phyloP scores from a whole-genome alignment of 805 yeast genomes.

The Ogataea glucozyma region DNA sequence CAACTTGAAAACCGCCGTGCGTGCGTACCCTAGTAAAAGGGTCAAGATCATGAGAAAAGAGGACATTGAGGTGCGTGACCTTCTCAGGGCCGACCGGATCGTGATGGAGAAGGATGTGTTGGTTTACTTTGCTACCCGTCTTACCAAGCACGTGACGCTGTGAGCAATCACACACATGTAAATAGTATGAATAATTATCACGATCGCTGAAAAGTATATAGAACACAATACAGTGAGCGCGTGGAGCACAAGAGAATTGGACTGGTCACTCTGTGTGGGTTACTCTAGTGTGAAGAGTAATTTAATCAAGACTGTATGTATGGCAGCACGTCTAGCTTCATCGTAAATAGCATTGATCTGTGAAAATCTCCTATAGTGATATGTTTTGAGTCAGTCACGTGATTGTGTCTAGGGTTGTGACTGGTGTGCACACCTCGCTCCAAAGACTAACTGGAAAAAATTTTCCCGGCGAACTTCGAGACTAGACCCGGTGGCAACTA shows the following conservation, averaged over 20 bases:
- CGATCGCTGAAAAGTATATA: constrained; percentile 2
- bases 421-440: constrained; percentile 6
- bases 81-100: constrained; percentile 75
- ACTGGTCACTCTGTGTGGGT: too few relatives aligned
- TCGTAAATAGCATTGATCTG: too few relatives aligned
- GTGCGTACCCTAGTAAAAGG: constrained; percentile 46
- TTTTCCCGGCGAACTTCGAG: constrained; percentile 1
- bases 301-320: too few relatives aligned
- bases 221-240: neutral
- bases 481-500: too few relatives aligned
- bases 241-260: too few relatives aligned
- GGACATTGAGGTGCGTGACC: constrained; percentile 78
- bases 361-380: too few relatives aligned
- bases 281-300: too few relatives aligned
- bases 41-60: constrained; percentile 72
- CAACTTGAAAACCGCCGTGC: constrained; percentile 63
- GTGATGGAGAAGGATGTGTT: constrained; percentile 73
- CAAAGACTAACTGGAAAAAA: neutral
- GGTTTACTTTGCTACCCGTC: constrained; percentile 47
- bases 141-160: constrained; percentile 22
- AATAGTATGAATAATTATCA: constrained; percentile 4
- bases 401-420: constrained; percentile 2
- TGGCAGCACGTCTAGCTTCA: too few relatives aligned
- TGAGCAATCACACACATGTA: constrained; percentile 10
- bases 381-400: constrained; percentile 6